Evolutionary conservation across 208 protist species (phyloP), one percentile per base, ranked within the genome.

Genomic region (Wallacemonas sp.): DNA sequence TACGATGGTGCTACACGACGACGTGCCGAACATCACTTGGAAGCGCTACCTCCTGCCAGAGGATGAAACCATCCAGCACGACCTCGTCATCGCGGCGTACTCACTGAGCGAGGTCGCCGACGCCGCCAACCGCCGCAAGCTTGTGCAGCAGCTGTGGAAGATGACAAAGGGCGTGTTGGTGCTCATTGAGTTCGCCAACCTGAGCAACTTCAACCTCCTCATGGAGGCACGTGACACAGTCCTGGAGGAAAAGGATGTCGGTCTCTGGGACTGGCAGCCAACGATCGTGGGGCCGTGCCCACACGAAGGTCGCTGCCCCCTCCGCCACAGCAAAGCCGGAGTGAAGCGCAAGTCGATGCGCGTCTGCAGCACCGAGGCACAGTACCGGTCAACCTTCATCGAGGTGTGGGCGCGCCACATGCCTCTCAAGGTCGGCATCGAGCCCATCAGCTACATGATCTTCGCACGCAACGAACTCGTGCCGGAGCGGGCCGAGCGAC

Each of bases 221-320:
- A 95, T 95, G 89, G 85, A 95, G 76, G 86, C 86, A 22, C 83
- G 89, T 26, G 85, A 92, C 62, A 82, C 77, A 19, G 87, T 95
- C 45, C 64, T 95, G 38, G 85, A 93, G 73, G 79, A 92, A 55
- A 92, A 92, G 63, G 86, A 85, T 41, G 78, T 92, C 17, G 89
- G 89, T 1, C 60, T 92, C 38, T 95, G 89, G 86, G 89, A 95
- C 69, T 92, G 85, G 84, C 89, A 95, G 78, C 89, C 89, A 13
- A 95, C 89, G 19, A 87, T 95, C 42, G 68, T 95, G 17, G 89
- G 69, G 1, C 89, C 89, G n/a, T 95, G 89, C 57, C 89, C 83
- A 36, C 89, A 95, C 68, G 85, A 92, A 68, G 36, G 75, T 12
- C 85, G 79, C 60, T 95, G 89, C 63, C 89, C 89, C 13, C 71